phyloP scores from a whole-genome alignment of 2,329 filamentous ascomycete species.

The Hortaea werneckii region DNA sequence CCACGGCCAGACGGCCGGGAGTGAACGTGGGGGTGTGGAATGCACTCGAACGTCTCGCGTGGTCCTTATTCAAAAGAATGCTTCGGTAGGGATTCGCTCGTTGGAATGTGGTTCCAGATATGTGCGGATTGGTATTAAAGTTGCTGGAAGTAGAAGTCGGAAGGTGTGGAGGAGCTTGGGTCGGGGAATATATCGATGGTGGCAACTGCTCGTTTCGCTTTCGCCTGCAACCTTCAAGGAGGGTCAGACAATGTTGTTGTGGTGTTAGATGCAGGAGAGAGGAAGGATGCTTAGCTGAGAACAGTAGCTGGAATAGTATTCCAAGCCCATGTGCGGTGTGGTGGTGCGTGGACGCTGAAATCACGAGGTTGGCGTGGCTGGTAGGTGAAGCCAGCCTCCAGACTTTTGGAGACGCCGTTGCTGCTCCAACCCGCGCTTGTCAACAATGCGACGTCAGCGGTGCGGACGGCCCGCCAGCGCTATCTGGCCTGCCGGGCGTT shows the following conservation, averaged over 20 bases:
- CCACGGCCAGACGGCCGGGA: constrained; percentile 12
- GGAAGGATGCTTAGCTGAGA: neutral
- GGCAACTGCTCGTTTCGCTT: neutral
- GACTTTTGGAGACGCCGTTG: neutral
- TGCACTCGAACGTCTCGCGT: neutral
- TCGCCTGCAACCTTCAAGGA: neutral
- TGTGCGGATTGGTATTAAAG: too few relatives aligned
- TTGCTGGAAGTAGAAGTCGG: neutral
- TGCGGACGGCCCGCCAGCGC: neutral
- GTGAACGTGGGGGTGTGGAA: constrained; percentile 6
- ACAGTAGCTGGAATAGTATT: neutral
- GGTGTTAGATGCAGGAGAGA: neutral
- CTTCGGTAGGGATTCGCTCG: neutral
- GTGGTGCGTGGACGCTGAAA: neutral
- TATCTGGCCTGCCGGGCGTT: too few relatives aligned
- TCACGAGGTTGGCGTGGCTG: neutral
- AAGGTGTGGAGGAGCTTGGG: neutral
- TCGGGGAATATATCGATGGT: too few relatives aligned
- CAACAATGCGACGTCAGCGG: neutral
- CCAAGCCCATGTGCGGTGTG: neutral
- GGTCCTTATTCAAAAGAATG: neutral
- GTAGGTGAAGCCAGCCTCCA: neutral
- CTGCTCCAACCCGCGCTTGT: neutral
- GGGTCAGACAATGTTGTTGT: neutral
- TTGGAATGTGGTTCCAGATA: neutral